Evolutionary conservation across 331 rosid species (phyloP).

Genomic region (Quercus phellos): DNA sequence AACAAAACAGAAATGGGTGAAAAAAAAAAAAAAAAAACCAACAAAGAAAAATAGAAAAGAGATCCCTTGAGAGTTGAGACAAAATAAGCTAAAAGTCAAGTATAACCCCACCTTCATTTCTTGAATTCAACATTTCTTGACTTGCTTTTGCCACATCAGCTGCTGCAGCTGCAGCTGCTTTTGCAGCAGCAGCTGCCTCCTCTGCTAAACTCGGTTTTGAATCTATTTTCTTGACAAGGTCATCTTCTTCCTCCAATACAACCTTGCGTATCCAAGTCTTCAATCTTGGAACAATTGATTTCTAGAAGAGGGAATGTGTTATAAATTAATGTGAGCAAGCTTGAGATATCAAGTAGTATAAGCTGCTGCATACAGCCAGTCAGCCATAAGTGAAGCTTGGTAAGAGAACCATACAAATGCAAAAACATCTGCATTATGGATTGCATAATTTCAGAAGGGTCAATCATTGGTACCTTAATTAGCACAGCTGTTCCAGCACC

Average conservation of each 20-base stretch:
- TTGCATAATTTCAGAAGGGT: slow-evolving; percentile 5
- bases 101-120: slow-evolving; percentile 59
- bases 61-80: background rate
- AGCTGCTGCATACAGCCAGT: background rate
- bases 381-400: background rate
- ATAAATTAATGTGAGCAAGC: slow-evolving; percentile 14
- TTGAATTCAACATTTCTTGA: slow-evolving; percentile 78
- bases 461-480: slow-evolving; percentile 54
- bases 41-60: background rate
- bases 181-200: slow-evolving; percentile 85
- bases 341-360: slow-evolving; percentile 14
- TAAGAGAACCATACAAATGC: slow-evolving; percentile 16
- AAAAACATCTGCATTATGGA: slow-evolving; percentile 4
- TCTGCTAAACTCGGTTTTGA: slow-evolving; percentile 62
- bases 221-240: slow-evolving; percentile 30
- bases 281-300: slow-evolving; percentile 67
- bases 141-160: slow-evolving; percentile 84
- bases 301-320: slow-evolving; percentile 44
- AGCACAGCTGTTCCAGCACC: slow-evolving; percentile 80
- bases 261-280: slow-evolving; percentile 91
- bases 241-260: slow-evolving; percentile 58
- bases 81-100: slow-evolving; percentile 1
- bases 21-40: background rate
- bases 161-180: slow-evolving; percentile 96
- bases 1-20: background rate